phyloP scores from a whole-genome alignment of 495 filamentous ascomycete species.

The Umbilicaria muhlenbergii region DNA sequence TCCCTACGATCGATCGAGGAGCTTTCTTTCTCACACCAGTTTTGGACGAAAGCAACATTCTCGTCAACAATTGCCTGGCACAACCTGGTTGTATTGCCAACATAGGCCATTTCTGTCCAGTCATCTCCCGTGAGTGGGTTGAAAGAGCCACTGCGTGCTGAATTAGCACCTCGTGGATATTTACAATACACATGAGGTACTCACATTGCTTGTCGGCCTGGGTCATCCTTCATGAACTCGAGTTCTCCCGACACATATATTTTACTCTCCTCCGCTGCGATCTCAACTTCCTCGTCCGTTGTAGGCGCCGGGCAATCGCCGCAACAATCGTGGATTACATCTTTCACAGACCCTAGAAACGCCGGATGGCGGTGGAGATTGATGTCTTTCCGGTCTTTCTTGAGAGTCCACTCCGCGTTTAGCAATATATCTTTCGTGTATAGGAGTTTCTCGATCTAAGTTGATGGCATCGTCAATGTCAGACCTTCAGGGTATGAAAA shows the following conservation, averaged over 20 bases:
- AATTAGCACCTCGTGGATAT: background rate
- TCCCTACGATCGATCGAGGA: slow-evolving; percentile 50
- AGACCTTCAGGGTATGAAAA: too few relatives aligned
- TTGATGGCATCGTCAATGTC: too few relatives aligned
- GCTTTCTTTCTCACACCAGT: slow-evolving; percentile 47
- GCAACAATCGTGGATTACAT: too few relatives aligned
- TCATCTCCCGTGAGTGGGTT: slow-evolving; percentile 67
- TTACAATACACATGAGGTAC: background rate
- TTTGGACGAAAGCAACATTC: slow-evolving; percentile 47
- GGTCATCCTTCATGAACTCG: slow-evolving; percentile 60
- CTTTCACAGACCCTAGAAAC: too few relatives aligned
- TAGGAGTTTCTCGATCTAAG: too few relatives aligned
- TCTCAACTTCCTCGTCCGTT: slow-evolving; percentile 51
- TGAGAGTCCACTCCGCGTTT: too few relatives aligned
- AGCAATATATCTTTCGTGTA: too few relatives aligned
- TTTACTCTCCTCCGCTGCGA: slow-evolving; percentile 54
- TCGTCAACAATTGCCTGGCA: slow-evolving; percentile 64
- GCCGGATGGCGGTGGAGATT: too few relatives aligned
- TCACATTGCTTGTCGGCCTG: slow-evolving; percentile 52
- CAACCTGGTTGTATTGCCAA: slow-evolving; percentile 52
- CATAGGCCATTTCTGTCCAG: slow-evolving; percentile 53
- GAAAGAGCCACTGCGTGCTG: slow-evolving; percentile 38
- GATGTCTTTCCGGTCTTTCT: too few relatives aligned
- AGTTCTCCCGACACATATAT: slow-evolving; percentile 56
- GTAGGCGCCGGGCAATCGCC: slow-evolving; percentile 53